Conservation (phyloP, 1,284 basidiomycete species). For the Vanrija sp. region DNA sequence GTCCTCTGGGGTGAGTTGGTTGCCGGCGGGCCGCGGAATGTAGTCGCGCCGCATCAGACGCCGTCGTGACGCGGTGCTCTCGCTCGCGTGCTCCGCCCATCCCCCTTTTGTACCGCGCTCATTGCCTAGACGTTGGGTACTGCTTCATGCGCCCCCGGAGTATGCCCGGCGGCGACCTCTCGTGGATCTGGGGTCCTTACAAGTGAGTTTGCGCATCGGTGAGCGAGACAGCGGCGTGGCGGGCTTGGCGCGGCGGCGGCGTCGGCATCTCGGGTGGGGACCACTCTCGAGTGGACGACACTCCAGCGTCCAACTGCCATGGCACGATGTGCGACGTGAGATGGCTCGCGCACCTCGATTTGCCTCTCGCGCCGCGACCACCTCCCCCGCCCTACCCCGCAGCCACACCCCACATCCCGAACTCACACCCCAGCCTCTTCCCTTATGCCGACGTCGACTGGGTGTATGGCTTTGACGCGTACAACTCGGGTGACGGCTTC, state of each 20-base stretch:
- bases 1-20: constrained; percentile 44
- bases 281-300: background rate
- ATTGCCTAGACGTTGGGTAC: constrained; percentile 58
- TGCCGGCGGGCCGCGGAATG: no score
- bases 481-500: constrained; percentile 68
- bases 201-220: constrained; percentile 34
- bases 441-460: constrained; percentile 58
- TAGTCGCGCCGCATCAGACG: no score
- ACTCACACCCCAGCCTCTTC: constrained; percentile 3
- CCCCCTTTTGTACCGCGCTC: constrained; percentile 54
- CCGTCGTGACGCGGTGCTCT: no score
- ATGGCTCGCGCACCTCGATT: no score
- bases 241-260: constrained; percentile 3
- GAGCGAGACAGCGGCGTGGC: background rate
- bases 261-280: background rate
- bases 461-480: constrained; percentile 66
- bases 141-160: constrained; percentile 66
- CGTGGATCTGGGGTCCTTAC: constrained; percentile 85
- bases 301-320: background rate
- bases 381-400: background rate
- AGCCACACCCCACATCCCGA: background rate
- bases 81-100: no score
- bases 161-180: constrained; percentile 73
- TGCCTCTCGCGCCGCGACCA: constrained; percentile 15
- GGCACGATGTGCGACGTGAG: background rate